Base-by-base conservation (phyloP, 2,329 filamentous ascomycete genomes). In the Alternaria metachromatica region DNA sequence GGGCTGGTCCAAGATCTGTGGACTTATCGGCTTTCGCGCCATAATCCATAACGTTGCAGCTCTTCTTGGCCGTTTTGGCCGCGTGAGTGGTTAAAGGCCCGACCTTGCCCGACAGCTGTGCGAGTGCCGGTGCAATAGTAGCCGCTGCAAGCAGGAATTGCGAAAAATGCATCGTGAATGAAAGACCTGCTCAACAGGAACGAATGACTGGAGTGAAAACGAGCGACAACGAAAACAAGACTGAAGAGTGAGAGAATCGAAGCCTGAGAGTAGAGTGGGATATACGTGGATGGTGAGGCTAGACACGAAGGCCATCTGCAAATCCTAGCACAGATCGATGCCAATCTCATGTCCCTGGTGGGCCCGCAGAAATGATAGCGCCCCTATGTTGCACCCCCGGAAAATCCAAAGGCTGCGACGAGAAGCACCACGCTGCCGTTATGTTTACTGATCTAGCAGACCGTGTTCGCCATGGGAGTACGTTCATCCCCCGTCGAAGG, bases 1-100 rank as follows among this genome's bases (percentile, higher is more conserved):
- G 77, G 10, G 86, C 79, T 3, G 82, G 77, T 0, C 85, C 84
- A 23, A 88, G 73, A 67, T 88, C 86, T 5, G 84, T 84, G n/a
- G 79, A 77, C 62, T 84, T 83, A 71, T 85, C 84, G 2, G 86
- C 85, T 26, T 80, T 80, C 9, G 80, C 86, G 12, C 86, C 86
- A 67, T 87, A 87, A 63, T 84, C 75, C 55, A 85, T 78, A 37
- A 87, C 84, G 68, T 84, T 85, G 76, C 86, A 87, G 11, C 82
- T 82, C 68, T 85, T 85, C 50, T 76, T 80, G n/a, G 80, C 80
- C 45, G 76, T 78, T 71, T 87, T 87, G 18, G 66, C 66, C 15
- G 76, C 70, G 41, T 73, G 65, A 8, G 68, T 68, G 15, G 78
- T 80, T 45, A 72, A 62, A 26, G 74, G 78, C 5, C 77, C 78